Conservation (phyloP, 2,329 filamentous ascomycete genomes). For the Tolypocladium endophyticum region DNA sequence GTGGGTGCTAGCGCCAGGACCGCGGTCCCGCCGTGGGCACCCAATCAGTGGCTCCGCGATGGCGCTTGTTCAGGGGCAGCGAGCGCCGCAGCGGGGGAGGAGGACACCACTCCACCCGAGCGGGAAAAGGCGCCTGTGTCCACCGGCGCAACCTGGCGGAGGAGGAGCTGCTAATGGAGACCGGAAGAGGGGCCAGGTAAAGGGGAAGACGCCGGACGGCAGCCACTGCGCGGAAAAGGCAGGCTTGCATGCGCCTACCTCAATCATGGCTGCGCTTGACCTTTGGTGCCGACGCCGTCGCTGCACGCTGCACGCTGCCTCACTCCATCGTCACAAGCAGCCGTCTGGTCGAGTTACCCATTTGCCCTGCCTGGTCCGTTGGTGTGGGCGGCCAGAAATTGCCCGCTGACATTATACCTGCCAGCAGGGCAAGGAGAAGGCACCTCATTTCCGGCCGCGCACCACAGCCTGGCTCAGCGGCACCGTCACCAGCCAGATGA, state of each 20-base stretch:
- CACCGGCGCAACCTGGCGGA: not conserved
- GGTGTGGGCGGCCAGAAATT: not conserved
- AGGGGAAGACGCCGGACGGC: not conserved
- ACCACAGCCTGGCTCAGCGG: not conserved
- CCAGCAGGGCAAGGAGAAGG: not conserved
- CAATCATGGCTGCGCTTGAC: not conserved
- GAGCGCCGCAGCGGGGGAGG: not conserved
- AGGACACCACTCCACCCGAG: not conserved
- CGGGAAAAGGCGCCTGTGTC: not conserved
- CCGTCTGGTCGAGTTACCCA: not conserved
- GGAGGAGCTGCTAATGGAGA: not conserved
- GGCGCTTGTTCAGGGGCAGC: not conserved
- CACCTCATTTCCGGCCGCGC: not conserved
- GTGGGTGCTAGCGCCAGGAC: not conserved
- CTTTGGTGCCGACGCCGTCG: not conserved
- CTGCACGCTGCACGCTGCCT: not conserved
- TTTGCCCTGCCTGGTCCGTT: not conserved
- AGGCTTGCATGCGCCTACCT: not conserved
- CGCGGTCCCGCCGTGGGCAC: not conserved
- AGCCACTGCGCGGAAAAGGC: not conserved
- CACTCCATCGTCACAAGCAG: not conserved
- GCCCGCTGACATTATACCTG: not conserved
- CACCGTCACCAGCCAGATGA: not conserved
- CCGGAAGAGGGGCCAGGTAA: not conserved
- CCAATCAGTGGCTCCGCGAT: not conserved